phyloP scores from a whole-genome alignment of 108 stramenopile species.

The Pinguiococcus pyrenoidosus region DNA sequence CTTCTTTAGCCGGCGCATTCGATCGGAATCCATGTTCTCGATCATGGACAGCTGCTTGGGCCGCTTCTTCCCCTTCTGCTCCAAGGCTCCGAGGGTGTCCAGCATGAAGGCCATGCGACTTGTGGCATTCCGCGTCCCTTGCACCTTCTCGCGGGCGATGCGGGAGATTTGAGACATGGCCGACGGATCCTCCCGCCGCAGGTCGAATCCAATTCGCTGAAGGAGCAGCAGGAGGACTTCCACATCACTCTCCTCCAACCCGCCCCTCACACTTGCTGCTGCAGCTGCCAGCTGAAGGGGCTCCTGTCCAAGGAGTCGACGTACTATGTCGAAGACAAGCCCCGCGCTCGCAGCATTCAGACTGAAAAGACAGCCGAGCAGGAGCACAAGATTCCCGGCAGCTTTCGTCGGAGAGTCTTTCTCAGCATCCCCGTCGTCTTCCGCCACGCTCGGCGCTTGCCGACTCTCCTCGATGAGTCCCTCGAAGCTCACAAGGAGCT shows the following conservation, averaged over 20 bases:
- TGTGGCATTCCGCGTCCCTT: no score
- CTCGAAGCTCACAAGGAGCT: no score
- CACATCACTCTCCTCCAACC: conserved; percentile 53
- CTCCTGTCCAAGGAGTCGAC: conserved; percentile 65
- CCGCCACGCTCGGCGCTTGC: no score
- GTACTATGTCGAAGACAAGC: conserved; percentile 71
- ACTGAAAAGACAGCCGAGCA: conserved; percentile 82
- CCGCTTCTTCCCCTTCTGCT: conserved; percentile 81
- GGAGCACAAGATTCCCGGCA: conserved; percentile 57
- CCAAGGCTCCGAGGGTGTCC: no score
- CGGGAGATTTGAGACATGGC: no score
- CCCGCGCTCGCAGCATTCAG: conserved; percentile 67
- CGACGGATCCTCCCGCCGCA: conserved; percentile 75
- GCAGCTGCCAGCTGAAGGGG: no score
- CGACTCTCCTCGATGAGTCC: no score
- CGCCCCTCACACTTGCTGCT: no score
- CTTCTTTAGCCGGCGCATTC: no score
- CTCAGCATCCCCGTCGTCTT: conserved; percentile 1
- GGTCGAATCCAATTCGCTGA: conserved; percentile 63
- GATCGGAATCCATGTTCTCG: no score
- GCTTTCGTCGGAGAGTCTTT: conserved; percentile 41
- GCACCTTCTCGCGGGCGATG: no score
- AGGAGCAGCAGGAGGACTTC: conserved; percentile 71
- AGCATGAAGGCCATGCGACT: no score
- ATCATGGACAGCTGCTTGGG: conserved; percentile 59